These are phyloP conservation scores for Fusarium sp. DNA, from an alignment of 2,329 filamentous ascomycete species.

Conservation along the genomic window DNA sequence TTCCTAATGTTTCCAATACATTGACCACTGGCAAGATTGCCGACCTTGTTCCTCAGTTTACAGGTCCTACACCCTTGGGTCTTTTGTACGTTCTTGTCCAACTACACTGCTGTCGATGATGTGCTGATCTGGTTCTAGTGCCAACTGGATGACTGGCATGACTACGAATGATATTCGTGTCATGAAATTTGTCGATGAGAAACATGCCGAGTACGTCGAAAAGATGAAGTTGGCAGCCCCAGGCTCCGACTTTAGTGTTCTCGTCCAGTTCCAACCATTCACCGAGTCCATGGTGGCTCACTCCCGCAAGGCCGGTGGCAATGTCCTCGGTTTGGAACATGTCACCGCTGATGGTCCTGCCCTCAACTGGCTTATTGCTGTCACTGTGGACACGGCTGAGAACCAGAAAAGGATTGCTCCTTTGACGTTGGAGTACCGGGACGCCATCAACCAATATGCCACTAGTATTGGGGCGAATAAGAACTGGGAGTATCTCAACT, in stretches of 20 bases:
- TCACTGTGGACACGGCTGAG: conserved; percentile 53
- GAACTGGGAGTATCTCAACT: conserved; percentile 57
- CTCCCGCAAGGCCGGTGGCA: conserved; percentile 41
- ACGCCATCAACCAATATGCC: conserved; percentile 41
- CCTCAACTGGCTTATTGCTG: conserved; percentile 49
- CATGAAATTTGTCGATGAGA: conserved; percentile 46
- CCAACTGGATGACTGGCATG: conserved; percentile 49
- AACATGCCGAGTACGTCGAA: conserved; percentile 41
- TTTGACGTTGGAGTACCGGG: conserved; percentile 39
- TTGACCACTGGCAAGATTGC: conserved; percentile 35
- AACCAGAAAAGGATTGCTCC: conserved; percentile 47
- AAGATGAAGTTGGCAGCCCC: conserved; percentile 43
- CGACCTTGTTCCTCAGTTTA: conserved; percentile 46
- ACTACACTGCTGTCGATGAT: accelerated
- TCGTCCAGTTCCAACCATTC: conserved; percentile 48
- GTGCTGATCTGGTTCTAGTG: conserved; percentile 1
- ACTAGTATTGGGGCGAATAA: conserved; percentile 43
- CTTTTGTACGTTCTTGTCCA: conserved; percentile 29
- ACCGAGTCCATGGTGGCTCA: conserved; percentile 42
- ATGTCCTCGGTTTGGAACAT: conserved; percentile 47
- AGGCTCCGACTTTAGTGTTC: conserved; percentile 38
- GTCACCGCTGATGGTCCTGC: conserved; percentile 50
- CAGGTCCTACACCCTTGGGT: conserved; percentile 46
- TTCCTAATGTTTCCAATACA: conserved; percentile 38
- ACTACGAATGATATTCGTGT: conserved; percentile 42